Base-by-base conservation (phyloP, 2,329 filamentous ascomycete genomes). In the Nigrospora oryzae region DNA sequence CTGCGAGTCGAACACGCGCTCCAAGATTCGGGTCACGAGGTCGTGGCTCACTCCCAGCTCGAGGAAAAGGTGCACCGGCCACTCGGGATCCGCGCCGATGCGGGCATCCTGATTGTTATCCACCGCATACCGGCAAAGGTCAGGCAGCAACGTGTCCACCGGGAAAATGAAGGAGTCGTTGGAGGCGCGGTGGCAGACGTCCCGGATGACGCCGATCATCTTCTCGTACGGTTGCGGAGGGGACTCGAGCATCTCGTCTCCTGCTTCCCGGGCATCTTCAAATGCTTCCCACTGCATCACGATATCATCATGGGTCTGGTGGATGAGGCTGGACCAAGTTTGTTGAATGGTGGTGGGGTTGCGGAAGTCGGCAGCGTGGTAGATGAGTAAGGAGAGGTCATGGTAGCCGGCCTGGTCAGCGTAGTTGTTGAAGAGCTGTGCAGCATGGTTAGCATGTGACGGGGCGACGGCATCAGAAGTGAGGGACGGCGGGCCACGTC, bases 351-450 rank as follows among this genome's bases (percentile, higher is more conserved):
- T 86, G 36, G 86, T 82, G 2, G 88, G 75, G 57, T 91, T 94
- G 55, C 91, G 85, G 69, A 95, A 88, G 63, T 97, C 89, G 38
- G 91, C 91, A 1, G 85, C 80, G 63, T 94, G 85, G 70, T 90
- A 97, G 57, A 98, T 95, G 48, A 91, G 75, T 10, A 98, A 78
- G 60, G 88, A 95, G 42, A 98, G 78, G 61, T 97, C 93, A 66
- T 89, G 91, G 72, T 98, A 98, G 41, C 82, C 84, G 2, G 89
- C 93, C 57, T 88, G 84, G 59, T 96, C 90, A 45, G 90, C 89
- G 57, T 89, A 98, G 51, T 81, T 72, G 61, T 97, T 95, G 69
- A 89, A 98, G n/a, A 98, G 80, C 82, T 94, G 57, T 3, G 15
- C 31, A 10, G 5, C 14, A 36, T 36, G 2, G 34, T n/a, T 5